A percentile compares a stretch with the other conserved stretches of the same genome.
Evolutionary conservation across 2,329 filamentous ascomycete species (phyloP).

Genomic region (Trichoderma semiorbis): DNA sequence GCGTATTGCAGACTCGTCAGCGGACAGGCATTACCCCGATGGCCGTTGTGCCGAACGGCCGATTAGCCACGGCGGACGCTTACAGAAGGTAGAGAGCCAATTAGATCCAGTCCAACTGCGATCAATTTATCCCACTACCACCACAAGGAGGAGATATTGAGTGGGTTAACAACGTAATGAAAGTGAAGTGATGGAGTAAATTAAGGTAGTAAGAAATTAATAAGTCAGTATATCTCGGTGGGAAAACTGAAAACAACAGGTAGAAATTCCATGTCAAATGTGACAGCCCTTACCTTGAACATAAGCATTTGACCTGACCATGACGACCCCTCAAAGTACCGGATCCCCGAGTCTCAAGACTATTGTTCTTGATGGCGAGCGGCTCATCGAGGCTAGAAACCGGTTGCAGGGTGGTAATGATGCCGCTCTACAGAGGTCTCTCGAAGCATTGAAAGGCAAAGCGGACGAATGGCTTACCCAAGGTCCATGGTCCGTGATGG

Average conservation of each 20-base stretch:
- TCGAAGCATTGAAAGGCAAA: background rate
- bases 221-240: background rate
- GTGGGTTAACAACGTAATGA: background rate
- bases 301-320: background rate
- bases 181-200: background rate
- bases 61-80: background rate
- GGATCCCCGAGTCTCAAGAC: background rate
- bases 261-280: background rate
- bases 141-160: background rate
- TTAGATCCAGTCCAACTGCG: background rate
- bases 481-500: slow-evolving; percentile 15
- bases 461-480: slow-evolving; percentile 13
- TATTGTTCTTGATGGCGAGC: slow-evolving; percentile 7
- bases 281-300: background rate
- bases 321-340: background rate
- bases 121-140: background rate
- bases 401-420: slow-evolving; percentile 2
- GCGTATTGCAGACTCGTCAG: background rate
- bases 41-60: background rate
- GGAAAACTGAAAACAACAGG: background rate
- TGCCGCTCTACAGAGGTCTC: background rate
- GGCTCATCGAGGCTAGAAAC: background rate
- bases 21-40: background rate
- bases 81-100: background rate
- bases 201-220: background rate